Conservation (phyloP, 1,284 basidiomycete species). For the Meira nashicola region DNA sequence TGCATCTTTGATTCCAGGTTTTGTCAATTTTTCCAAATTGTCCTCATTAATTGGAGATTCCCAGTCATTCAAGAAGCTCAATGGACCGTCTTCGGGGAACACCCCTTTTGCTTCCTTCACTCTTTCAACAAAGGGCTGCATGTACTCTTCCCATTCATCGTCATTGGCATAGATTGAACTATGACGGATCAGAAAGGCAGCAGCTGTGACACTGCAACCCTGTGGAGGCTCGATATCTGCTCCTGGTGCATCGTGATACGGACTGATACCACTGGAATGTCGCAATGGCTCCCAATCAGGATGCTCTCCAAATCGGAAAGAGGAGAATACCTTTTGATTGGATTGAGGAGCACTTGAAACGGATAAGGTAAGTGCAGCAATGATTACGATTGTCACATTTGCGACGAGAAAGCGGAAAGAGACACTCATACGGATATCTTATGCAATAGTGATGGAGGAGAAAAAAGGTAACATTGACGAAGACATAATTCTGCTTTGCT, state of each 20-base stretch:
- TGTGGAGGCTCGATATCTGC: slow-evolving; percentile 29
- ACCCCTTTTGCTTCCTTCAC: not conserved
- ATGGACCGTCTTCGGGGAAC: slow-evolving; percentile 20
- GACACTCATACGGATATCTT: too few relatives aligned
- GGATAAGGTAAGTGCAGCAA: too few relatives aligned
- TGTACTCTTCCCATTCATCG: slow-evolving; percentile 55
- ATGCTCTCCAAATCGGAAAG: not conserved
- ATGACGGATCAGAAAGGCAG: slow-evolving; percentile 49
- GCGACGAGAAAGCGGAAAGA: too few relatives aligned
- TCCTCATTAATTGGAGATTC: slow-evolving; percentile 60
- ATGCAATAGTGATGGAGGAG: too few relatives aligned
- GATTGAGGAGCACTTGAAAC: too few relatives aligned
- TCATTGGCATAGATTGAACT: slow-evolving; percentile 55
- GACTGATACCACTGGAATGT: slow-evolving; percentile 24
- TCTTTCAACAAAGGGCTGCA: slow-evolving; percentile 55
- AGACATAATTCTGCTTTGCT: too few relatives aligned
- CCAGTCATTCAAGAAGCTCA: slow-evolving; percentile 54
- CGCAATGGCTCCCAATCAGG: slow-evolving; percentile 13
- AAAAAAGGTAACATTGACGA: too few relatives aligned
- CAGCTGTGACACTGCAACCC: slow-evolving; percentile 29
- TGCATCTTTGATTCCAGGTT: slow-evolving; percentile 53
- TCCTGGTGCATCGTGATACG: slow-evolving; percentile 35
- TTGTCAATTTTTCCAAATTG: slow-evolving; percentile 68
- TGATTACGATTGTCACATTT: too few relatives aligned
- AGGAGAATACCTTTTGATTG: too few relatives aligned